Percentiles rank a stretch among this genome's conserved stretches.
These are phyloP conservation scores for Sphaerulina musiva DNA, from an alignment of 2,329 filamentous ascomycete genomes.

Conservation along the genomic window DNA sequence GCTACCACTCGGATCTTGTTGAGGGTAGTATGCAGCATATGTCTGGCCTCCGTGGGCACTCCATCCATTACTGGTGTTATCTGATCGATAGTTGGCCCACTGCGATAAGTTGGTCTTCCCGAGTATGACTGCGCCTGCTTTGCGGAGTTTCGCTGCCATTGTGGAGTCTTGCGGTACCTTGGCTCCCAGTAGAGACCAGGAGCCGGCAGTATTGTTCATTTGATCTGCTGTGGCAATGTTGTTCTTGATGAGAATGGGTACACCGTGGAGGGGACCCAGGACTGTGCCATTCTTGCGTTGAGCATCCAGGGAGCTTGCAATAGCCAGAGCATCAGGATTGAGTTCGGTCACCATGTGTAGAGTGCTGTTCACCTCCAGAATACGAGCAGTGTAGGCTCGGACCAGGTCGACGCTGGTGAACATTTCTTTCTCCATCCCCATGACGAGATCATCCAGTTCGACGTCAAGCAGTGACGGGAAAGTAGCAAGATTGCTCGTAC, in stretches of 20 bases:
- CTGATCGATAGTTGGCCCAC: conserved; percentile 58
- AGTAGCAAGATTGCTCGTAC: not conserved
- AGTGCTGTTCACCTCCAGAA: conserved; percentile 48
- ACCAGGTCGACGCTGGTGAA: conserved; percentile 56
- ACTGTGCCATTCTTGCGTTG: conserved; percentile 44
- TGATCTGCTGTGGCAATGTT: conserved; percentile 58
- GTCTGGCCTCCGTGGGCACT: conserved; percentile 58
- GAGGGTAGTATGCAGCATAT: conserved; percentile 54
- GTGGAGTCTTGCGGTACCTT: conserved; percentile 53
- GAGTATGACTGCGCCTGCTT: conserved; percentile 57
- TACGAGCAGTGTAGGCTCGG: conserved; percentile 48
- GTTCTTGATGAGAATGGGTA: conserved; percentile 61
- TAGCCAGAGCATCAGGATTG: conserved; percentile 49
- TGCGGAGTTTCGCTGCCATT: conserved; percentile 53
- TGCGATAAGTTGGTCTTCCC: conserved; percentile 61
- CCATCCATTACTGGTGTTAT: conserved; percentile 57
- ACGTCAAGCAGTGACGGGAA: conserved; percentile 45
- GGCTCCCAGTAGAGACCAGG: conserved; percentile 55
- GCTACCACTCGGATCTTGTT: conserved; percentile 57
- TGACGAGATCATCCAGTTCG: conserved; percentile 46
- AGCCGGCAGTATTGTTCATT: conserved; percentile 61
- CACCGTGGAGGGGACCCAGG: conserved; percentile 54
- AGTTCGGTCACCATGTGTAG: conserved; percentile 50
- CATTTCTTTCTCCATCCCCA: conserved; percentile 44
- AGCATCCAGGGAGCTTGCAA: conserved; percentile 45